A percentile compares a stretch with the other conserved stretches of the same genome.
These are phyloP conservation scores for Sphaerostilbella broomeana DNA, from an alignment of 2,329 filamentous ascomycete species.

Conservation along the genomic window DNA sequence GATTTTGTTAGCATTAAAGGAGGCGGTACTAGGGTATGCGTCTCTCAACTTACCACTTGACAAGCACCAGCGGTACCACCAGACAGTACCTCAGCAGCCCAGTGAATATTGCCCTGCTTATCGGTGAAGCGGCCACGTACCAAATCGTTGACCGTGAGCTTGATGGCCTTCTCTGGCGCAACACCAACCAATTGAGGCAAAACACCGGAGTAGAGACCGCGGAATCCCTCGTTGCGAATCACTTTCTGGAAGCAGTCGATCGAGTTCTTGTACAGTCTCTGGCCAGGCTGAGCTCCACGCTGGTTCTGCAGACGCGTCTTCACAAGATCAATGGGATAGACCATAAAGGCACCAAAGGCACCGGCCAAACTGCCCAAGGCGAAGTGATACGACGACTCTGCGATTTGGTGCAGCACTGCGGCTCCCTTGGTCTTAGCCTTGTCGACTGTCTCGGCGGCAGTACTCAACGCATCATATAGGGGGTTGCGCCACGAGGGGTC, in stretches of 20 bases:
- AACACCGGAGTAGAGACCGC: conserved; percentile 88
- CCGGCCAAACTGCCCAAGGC: conserved; percentile 81
- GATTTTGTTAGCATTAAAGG: not conserved
- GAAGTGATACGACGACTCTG: conserved; percentile 80
- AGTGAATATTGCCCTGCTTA: conserved; percentile 66
- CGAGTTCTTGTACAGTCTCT: conserved; percentile 93
- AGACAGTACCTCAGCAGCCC: conserved; percentile 69
- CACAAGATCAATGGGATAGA: conserved; percentile 96
- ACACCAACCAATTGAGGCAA: conserved; percentile 93
- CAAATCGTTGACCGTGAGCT: conserved; percentile 95
- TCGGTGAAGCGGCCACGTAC: conserved; percentile 71
- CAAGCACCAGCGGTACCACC: conserved; percentile 87
- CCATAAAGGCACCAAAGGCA: conserved; percentile 98
- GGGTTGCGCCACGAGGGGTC: conserved; percentile 83
- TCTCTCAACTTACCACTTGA: conserved; percentile 71
- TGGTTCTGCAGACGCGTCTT: conserved; percentile 99
- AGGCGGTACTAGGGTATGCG: conserved; percentile 8
- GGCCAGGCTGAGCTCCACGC: conserved; percentile 71
- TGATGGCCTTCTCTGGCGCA: conserved; percentile 98
- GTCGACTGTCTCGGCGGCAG: conserved; percentile 28
- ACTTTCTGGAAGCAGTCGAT: conserved; percentile 93
- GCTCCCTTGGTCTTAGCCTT: conserved; percentile 25
- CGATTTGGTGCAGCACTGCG: conserved; percentile 51
- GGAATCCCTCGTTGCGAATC: conserved; percentile 82
- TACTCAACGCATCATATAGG: conserved; percentile 44